Evolutionary conservation across 257 asterid species (phyloP).

Genomic region (Echites panduratus): DNA sequence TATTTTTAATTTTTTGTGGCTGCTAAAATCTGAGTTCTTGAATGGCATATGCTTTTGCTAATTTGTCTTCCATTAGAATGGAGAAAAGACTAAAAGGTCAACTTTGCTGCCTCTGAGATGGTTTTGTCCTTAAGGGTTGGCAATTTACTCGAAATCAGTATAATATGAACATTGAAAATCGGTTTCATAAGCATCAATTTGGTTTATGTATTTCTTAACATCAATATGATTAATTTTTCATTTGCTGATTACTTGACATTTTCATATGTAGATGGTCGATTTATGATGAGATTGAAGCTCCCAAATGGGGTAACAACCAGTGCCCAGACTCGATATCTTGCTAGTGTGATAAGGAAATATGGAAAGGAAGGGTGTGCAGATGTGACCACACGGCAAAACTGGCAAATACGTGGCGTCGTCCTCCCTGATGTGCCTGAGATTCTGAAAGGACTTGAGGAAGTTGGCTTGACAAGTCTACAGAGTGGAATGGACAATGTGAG

Average conservation of each 20-base stretch:
- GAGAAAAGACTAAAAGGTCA: neutral
- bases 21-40: neutral
- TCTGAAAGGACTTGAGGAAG: conserved; percentile 68
- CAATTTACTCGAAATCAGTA: neutral
- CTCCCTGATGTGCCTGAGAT: conserved; percentile 85
- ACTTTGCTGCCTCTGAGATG: neutral
- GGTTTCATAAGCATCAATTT: neutral
- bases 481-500: conserved; percentile 99
- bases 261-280: conserved; percentile 64
- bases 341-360: conserved; percentile 66
- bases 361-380: conserved; percentile 91
- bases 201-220: neutral
- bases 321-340: conserved; percentile 75
- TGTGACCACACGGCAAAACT: conserved; percentile 88
- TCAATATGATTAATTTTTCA: neutral
- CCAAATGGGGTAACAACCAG: conserved; percentile 96
- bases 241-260: neutral
- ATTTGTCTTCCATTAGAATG: neutral
- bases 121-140: neutral
- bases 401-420: conserved; percentile 96
- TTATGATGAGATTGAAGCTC: conserved; percentile 97
- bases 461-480: conserved; percentile 90
- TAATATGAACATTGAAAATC: neutral
- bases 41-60: neutral
- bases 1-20: neutral